Evolutionary conservation across 148 eudicot genomes (phyloP).

Genomic region (Fagopyrum esculentum): DNA sequence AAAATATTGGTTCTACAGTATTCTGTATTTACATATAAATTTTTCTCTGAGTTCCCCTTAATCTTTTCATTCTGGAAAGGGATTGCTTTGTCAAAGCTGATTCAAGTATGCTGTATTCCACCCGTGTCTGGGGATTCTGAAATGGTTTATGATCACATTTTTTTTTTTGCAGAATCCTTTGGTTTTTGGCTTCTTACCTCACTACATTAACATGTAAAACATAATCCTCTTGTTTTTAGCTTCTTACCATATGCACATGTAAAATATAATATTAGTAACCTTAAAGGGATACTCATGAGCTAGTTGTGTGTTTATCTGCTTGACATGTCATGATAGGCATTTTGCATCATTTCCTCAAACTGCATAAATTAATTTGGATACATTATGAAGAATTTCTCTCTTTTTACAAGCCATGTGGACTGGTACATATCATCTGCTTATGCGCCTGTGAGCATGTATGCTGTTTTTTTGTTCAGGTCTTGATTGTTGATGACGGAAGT

Average conservation of each 20-base stretch:
- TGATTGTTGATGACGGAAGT: constrained; percentile 97
- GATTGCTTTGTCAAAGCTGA: not conserved
- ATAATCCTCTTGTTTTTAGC: not conserved
- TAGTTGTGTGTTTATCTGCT: too few species aligned
- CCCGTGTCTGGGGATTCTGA: not conserved
- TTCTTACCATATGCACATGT: not conserved
- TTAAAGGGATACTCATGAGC: too few species aligned
- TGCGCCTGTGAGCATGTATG: constrained; percentile 4
- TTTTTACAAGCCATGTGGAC: constrained; percentile 6
- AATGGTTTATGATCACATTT: not conserved
- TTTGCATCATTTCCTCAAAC: not conserved
- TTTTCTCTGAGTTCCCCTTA: not conserved
- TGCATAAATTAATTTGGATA: not conserved
- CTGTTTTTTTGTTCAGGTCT: constrained; percentile 42
- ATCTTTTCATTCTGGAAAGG: not conserved
- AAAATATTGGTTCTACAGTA: too few species aligned
- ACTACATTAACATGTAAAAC: not conserved
- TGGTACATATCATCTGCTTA: not conserved
- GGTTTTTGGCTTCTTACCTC: too few species aligned
- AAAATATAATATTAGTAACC: not conserved
- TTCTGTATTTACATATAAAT: not conserved
- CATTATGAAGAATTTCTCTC: not conserved
- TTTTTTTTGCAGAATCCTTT: not conserved
- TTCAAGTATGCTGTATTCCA: not conserved
- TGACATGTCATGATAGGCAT: too few species aligned